Evolutionary conservation across 2,329 filamentous ascomycete species (phyloP).

Genomic region (Huntiella omanensis): DNA sequence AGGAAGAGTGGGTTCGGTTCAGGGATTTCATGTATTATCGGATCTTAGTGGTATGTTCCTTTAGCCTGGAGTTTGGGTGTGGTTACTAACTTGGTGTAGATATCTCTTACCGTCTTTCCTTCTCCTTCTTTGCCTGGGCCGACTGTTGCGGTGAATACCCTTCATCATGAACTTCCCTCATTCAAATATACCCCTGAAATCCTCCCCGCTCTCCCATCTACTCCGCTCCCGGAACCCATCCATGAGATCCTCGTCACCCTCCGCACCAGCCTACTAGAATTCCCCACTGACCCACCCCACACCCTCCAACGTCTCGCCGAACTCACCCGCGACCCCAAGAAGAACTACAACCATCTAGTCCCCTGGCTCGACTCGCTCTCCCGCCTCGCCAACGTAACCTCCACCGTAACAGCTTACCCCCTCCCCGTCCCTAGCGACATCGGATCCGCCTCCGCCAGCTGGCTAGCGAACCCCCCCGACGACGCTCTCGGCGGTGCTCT

Average conservation of each 20-base stretch:
- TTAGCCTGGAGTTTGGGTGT: too few species aligned
- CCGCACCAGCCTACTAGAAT: constrained; percentile 43
- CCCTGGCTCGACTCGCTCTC: constrained; percentile 83
- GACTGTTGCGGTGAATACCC: not conserved
- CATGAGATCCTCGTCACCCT: constrained; percentile 43
- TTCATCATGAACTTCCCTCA: too few species aligned
- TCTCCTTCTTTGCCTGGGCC: constrained; percentile 6
- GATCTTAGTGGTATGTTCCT: too few species aligned
- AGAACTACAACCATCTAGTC: constrained; percentile 64
- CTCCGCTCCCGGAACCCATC: constrained; percentile 42
- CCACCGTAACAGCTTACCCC: constrained; percentile 61
- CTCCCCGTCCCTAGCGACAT: constrained; percentile 40
- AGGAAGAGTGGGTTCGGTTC: too few species aligned
- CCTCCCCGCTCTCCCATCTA: constrained; percentile 6
- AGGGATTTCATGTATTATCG: too few species aligned
- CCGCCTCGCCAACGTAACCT: constrained; percentile 78
- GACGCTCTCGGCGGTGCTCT: constrained; percentile 79
- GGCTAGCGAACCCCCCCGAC: constrained; percentile 30
- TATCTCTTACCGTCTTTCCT: constrained; percentile 4
- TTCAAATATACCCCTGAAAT: constrained; percentile 1
- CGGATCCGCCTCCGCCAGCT: constrained; percentile 35
- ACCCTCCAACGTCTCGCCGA: constrained; percentile 86
- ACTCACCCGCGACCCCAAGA: constrained; percentile 55
- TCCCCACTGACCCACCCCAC: constrained; percentile 62
- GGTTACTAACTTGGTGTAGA: not conserved